Evolutionary conservation across 2,329 filamentous ascomycete genomes (phyloP), one percentile per base, ranked within the genome.

Genomic region (Knoxdaviesia capensis): DNA sequence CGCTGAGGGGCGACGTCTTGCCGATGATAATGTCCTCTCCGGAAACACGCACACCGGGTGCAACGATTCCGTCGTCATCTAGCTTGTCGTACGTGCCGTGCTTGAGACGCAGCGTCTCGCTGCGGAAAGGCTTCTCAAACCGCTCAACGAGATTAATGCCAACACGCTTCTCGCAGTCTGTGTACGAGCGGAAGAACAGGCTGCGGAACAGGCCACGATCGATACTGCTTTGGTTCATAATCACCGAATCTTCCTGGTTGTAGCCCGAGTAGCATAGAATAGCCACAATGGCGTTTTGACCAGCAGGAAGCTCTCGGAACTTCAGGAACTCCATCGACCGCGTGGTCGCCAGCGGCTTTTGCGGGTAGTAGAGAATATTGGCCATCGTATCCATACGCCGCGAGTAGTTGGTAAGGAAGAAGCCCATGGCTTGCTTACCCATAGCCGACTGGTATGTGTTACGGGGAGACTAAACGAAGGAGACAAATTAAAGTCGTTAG

Each of bases 401-500:
- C 36, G 84, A 80, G 59, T 93, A 98, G 57, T 98, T 98, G 8
- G 92, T 98, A 44, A 98, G 69, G 65, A 94, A 94, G 52, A 96
- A 87, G 56, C 92, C 90, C 92, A 98, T 98, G 47, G 90, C 90
- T 72, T 98, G 90, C 64, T 98, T 98, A 67, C 92, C 90, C 90
- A 98, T 98, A 56, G 90, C 90, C 53, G 88, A 94, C 63, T 96
- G 88, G 60, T 94, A 98, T 4, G 88, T 96, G 57, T 98, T 98
- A 80, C 90, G 81, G 50, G 90, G 90, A 48, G 88, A 96, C 73
- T 92, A 55, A 39, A 11, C 7, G 39, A 39, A 20, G 3, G 20
- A 20, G 20, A 20, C 20, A 20, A 20, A 20, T 20, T 20, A 20
- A 20, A 20, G 20, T 20, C 34, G 50, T 66, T 54, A 67, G 56